These are phyloP conservation scores for Penicillium taxi DNA, from an alignment of 495 filamentous ascomycete species.

Conservation along the genomic window DNA sequence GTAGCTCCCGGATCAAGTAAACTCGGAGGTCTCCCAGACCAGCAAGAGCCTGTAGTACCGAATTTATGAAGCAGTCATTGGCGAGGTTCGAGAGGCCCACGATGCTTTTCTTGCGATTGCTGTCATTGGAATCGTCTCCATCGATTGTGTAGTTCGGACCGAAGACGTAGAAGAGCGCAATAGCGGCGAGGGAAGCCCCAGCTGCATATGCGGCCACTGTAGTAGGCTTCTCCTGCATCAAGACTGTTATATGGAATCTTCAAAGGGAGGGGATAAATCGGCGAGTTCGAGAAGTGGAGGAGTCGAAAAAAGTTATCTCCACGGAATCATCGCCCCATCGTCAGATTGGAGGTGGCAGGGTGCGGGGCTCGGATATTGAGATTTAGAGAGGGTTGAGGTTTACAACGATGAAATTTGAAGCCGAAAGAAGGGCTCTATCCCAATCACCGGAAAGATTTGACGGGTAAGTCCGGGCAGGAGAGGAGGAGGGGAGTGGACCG, in stretches of 20 bases:
- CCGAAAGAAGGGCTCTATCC: not conserved
- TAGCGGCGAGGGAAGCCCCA: slow-evolving; percentile 90
- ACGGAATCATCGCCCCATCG: slow-evolving; percentile 10
- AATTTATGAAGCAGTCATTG: slow-evolving; percentile 99
- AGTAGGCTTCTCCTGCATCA: slow-evolving; percentile 80
- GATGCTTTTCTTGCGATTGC: slow-evolving; percentile 71
- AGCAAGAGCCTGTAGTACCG: slow-evolving; percentile 88
- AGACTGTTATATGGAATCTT: slow-evolving; percentile 11
- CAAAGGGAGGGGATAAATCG: slow-evolving; percentile 4
- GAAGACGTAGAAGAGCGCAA: slow-evolving; percentile 94
- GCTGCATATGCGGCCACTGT: slow-evolving; percentile 90
- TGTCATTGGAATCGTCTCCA: slow-evolving; percentile 54
- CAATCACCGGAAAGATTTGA: slow-evolving; percentile 1
- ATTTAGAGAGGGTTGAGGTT: not conserved
- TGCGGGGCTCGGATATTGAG: not conserved
- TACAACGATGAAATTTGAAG: not conserved
- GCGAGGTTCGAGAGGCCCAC: slow-evolving; percentile 87
- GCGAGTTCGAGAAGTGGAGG: slow-evolving; percentile 5
- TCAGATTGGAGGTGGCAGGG: slow-evolving; percentile 2
- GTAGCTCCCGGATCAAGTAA: slow-evolving; percentile 82
- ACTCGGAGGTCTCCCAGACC: slow-evolving; percentile 84
- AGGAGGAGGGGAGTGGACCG: slow-evolving; percentile 17
- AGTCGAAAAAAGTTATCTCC: slow-evolving; percentile 8
- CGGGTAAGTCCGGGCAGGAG: slow-evolving; percentile 16
- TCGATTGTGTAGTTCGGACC: slow-evolving; percentile 92